Base-by-base conservation (phyloP, 441 rosid genomes). In the Syzygium syzygioides region DNA sequence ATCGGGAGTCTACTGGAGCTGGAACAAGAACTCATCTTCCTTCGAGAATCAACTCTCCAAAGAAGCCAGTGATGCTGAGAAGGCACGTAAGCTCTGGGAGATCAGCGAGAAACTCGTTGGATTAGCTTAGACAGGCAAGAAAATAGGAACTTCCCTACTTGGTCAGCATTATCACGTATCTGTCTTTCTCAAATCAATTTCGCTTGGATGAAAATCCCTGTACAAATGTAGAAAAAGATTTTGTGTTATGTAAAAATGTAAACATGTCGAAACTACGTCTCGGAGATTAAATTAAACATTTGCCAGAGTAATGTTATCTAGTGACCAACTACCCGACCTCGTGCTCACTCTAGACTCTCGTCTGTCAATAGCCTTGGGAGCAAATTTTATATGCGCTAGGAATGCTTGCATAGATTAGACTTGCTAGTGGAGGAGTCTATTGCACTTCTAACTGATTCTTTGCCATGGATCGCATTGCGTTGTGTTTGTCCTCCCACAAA, bases 1-100 rank as follows among this genome's bases (percentile, higher is more conserved):
- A 92, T 96, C 99, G 3, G 99, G 99, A 17, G 98, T 95, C 62
- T 96, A 97, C 88, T 96, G 99, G 99, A 97, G 99, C 94, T 96
- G 99, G 99, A 96, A 96, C 92, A 95, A 96, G 93, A 91, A 94
- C 89, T 95, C 98, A 3, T 93, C 99, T 60, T 96, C 99, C 28
- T 96, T 96, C 88, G 97, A 97, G 94, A 97, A 96, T 91, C 96
- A 93, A 92, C 89, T 96, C 37, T 97, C 99, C 5, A 86, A 93
- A 88, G 99, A 97, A 93, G 99, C 99, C 55, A 95, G 99, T 89
- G 95, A 96, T 92, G 92, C 92, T 19, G 97, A 95, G 90, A 96
- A 97, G 91, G 99, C 98, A 11, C 89, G 90, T 34, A 97, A 97
- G 91, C 87, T 96, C 34, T 97, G 99, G 99, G 98, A 96, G 86